Evolutionary conservation across 73 alveolate genomes (phyloP), one percentile per base, ranked within the genome.

Genomic region (Uronychia binucleata): DNA sequence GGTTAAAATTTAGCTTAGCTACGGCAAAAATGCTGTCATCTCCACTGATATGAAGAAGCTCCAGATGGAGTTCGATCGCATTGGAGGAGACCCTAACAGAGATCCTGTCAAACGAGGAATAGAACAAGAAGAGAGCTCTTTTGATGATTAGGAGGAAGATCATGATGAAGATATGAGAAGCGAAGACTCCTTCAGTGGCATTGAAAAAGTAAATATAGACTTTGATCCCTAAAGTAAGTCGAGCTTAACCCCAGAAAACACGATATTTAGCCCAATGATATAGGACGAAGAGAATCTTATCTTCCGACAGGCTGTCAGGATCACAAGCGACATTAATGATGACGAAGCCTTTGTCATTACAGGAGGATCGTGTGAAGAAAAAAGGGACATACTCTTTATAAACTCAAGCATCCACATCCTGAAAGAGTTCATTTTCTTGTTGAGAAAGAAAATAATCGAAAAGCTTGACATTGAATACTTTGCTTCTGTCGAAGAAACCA

Each of bases 271-370:
- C 26, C 86, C 83, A 29, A 86, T 86, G 92, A 74, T 33, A n/a
- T 28, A 86, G 57, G 92, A 86, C 26, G 88, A 79, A 31, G 35
- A 33, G 46, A 74, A 86, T 32, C 30, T 79, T 32, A 28, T 57
- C 34, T 28, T 59, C 67, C 31, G 57, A 1, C 83, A 85, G 46
- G 78, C 33, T 26, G 34, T 85, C 26, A 30, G 67, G 1, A 81
- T 85, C 33, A 85, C 33, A 58, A 79, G 31, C 28, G 26, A 32
- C 59, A 77, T 75, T 31, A 86, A 84, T n/a, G 92, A 79, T 28
- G 92, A 86, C 27, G 92, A 86, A 34, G 88, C 80, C 29, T 86
- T 86, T 57, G 77, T 79, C 74, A 1, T 86, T 14, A 79, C 59
- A 34, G 34, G 31, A 32, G 67, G 57, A 1, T 33, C 33, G 34